Percentiles rank a stretch among this genome's conserved stretches.
Conservation (phyloP, 1,284 basidiomycete species). For the Pyrrhoderma lamaoense region DNA sequence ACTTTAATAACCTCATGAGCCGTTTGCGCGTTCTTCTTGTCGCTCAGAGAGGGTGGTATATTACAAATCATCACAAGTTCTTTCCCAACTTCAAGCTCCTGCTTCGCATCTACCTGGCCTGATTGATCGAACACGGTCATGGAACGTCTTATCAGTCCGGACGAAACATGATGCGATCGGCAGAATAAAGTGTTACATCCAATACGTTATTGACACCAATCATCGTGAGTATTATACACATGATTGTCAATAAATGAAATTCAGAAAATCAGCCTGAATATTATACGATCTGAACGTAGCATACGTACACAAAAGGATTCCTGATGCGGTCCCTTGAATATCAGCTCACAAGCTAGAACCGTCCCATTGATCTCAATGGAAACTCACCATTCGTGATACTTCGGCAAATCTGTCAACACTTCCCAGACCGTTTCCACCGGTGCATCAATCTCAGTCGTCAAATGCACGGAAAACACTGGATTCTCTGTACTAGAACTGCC, state of each 20-base stretch:
- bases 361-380: not conserved
- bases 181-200: not conserved
- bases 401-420: conserved; percentile 38
- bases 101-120: conserved; percentile 37
- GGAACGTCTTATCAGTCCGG: conserved; percentile 36
- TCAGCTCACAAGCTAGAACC: not conserved
- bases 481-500: too few relatives aligned
- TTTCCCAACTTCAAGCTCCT: conserved; percentile 41
- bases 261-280: not conserved
- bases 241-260: not conserved
- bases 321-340: conserved; percentile 29
- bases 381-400: conserved; percentile 45
- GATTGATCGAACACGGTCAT: conserved; percentile 43
- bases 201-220: not conserved
- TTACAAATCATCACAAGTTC: conserved; percentile 45
- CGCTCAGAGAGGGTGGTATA: conserved; percentile 48
- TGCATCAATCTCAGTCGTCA: conserved; percentile 34
- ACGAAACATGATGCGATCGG: not conserved
- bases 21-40: conserved; percentile 28
- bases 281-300: not conserved
- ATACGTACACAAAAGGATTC: conserved; percentile 60
- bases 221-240: not conserved
- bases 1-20: conserved; percentile 37
- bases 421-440: conserved; percentile 43
- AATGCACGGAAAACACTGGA: too few relatives aligned